Evolutionary conservation across 2,329 filamentous ascomycete species (phyloP).

Genomic region (Pseudogymnoascus sp.): DNA sequence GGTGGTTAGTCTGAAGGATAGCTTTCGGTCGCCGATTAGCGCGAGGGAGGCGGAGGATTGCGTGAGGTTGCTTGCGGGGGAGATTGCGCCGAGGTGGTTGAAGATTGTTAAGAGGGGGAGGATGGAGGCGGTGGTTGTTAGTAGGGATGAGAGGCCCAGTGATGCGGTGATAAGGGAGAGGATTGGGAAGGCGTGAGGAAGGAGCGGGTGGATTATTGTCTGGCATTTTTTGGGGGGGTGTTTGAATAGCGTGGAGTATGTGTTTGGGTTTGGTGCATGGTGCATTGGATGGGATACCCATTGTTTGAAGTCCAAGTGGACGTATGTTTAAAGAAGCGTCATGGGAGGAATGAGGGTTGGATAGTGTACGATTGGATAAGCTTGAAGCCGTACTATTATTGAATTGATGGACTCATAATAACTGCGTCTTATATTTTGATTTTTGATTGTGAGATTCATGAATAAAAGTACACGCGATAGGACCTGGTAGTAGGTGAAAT

Average conservation of each 20-base stretch:
- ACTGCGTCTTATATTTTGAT: not conserved
- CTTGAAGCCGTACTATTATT: not conserved
- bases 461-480: not conserved
- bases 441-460: not conserved
- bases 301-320: not conserved
- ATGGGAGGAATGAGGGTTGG: not conserved
- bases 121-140: conserved; percentile 39
- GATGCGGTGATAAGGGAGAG: conserved; percentile 23
- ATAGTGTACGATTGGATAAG: conserved; percentile 3
- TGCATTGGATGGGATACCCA: conserved; percentile 1
- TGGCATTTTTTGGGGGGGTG: not conserved
- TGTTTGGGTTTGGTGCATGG: not conserved
- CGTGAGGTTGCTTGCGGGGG: conserved; percentile 39
- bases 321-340: not conserved
- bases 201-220: not conserved
- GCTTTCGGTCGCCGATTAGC: conserved; percentile 43
- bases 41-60: conserved; percentile 40
- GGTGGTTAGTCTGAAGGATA: conserved; percentile 60
- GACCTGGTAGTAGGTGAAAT: not conserved
- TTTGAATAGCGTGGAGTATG: not conserved
- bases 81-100: conserved; percentile 44
- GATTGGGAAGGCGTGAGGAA: not conserved
- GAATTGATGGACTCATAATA: not conserved
- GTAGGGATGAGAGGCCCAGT: conserved; percentile 25
- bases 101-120: conserved; percentile 39